A percentile compares a stretch with the other conserved stretches of the same genome.
Evolutionary conservation across 768 basidiomycete genomes (phyloP).

Genomic region (Cantharellus cinnabarinus): DNA sequence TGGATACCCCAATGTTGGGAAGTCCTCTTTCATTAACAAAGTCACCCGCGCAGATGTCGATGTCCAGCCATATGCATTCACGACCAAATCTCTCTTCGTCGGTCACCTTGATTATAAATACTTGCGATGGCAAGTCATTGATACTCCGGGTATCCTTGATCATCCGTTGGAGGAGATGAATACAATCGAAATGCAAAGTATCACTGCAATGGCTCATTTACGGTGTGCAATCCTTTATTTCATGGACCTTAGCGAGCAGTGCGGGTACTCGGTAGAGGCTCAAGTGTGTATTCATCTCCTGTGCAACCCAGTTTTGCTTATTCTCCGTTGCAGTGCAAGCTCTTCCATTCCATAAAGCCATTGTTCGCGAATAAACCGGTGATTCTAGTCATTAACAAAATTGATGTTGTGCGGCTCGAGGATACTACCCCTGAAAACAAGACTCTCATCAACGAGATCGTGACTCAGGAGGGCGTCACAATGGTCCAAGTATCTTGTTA

Average conservation of each 20-base stretch:
- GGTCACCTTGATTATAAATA: conserved; percentile 99
- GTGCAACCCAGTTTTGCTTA: neutral
- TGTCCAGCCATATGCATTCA: conserved; percentile 98
- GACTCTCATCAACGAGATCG: conserved; percentile 72
- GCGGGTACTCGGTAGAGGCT: conserved; percentile 91
- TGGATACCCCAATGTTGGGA: conserved; percentile 98
- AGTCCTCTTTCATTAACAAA: conserved; percentile 99
- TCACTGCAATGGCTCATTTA: conserved; percentile 90
- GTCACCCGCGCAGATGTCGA: conserved; percentile 98
- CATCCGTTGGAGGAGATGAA: conserved; percentile 99
- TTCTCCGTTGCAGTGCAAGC: conserved; percentile 49
- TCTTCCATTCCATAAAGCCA: conserved; percentile 98
- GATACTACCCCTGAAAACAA: conserved; percentile 62
- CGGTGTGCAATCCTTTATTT: conserved; percentile 92
- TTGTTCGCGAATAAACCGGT: conserved; percentile 87
- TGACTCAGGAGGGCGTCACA: conserved; percentile 46
- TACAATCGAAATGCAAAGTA: conserved; percentile 99
- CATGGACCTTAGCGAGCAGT: conserved; percentile 97
- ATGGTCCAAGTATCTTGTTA: conserved; percentile 80
- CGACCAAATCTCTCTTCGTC: conserved; percentile 94
- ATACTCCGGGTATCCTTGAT: conserved; percentile 95
- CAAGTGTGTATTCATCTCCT: conserved; percentile 34
- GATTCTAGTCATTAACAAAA: conserved; percentile 92
- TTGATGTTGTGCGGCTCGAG: conserved; percentile 75
- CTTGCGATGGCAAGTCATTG: conserved; percentile 98